phyloP scores from a whole-genome alignment of 331 rosid genomes.

The Quercus tomentella region DNA sequence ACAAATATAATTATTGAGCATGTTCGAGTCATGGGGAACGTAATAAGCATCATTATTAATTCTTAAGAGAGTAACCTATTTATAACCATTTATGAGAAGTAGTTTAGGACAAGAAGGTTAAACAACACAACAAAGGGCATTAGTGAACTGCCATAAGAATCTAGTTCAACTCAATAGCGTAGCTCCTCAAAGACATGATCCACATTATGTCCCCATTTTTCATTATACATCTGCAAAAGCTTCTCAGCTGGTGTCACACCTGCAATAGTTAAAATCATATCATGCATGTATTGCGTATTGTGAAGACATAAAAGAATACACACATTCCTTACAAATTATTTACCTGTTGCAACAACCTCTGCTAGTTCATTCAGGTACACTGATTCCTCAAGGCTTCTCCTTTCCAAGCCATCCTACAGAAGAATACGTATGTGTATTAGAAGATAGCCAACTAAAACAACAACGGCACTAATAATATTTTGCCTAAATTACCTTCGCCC shows the following conservation, averaged over 20 bases:
- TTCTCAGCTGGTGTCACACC: conserved; percentile 1
- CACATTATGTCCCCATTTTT: neutral
- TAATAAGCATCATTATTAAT: no score
- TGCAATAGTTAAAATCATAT: neutral
- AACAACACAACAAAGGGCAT: conserved; percentile 14
- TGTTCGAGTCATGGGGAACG: no score
- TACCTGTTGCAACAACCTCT: neutral
- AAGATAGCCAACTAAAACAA: neutral
- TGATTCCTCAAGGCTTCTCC: conserved; percentile 2
- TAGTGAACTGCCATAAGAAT: conserved; percentile 11
- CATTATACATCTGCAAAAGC: conserved; percentile 1
- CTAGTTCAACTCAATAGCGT: conserved; percentile 55
- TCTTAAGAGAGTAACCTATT: no score
- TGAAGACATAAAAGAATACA: no score
- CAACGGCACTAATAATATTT: neutral
- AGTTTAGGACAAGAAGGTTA: neutral
- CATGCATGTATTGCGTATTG: neutral
- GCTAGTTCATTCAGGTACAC: neutral
- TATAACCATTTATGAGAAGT: no score
- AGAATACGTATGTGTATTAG: neutral
- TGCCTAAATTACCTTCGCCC: neutral
- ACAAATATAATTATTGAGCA: no score
- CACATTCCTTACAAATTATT: neutral
- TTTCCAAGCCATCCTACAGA: conserved; percentile 10
- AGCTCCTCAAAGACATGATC: conserved; percentile 59